A percentile compares a stretch with the other conserved stretches of the same genome.
These are phyloP conservation scores for maize (Zea mays) DNA, from an alignment of 176 grass and related monocot species.

Conservation along the genomic window Zm-B73-REFERENCE-NAM-5.0 NC_050099.1:249268501-249269000, in stretches of 20 bases:
- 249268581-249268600: constrained; percentile 58
- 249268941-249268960: constrained; percentile 49
- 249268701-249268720: neutral
- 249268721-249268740: neutral
- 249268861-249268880: neutral
- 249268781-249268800: constrained; percentile 4
- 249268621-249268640: neutral
- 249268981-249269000: constrained; percentile 58
- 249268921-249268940: neutral
- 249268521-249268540: constrained; percentile 60
- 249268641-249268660: neutral
- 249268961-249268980: constrained; percentile 49
- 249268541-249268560: constrained; percentile 60
- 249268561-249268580: constrained; percentile 56
- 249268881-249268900: neutral
- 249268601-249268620: constrained; percentile 27
- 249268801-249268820: neutral
- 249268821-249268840: constrained; percentile 24
- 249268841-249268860: neutral
- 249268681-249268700: constrained; percentile 12
- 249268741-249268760: neutral
- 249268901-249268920: constrained; percentile 7
- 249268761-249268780: constrained; percentile 2
- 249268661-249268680: neutral
- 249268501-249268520: constrained; percentile 50